These are phyloP conservation scores for Croton laevigatus DNA, from an alignment of 441 rosid genomes.

Conservation along the genomic window DNA sequence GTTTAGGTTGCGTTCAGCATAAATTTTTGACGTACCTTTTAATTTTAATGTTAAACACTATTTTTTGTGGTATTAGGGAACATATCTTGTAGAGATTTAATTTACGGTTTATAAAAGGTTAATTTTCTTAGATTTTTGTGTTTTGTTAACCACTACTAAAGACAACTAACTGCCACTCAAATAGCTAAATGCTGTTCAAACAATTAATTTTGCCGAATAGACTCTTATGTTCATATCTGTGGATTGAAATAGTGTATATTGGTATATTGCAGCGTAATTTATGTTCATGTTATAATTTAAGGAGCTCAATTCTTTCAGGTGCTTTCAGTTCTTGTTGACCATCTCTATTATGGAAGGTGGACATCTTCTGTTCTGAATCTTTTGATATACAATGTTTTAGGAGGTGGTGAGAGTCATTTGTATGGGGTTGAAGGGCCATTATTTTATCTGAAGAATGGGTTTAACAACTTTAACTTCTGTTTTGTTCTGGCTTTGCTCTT, in stretches of 20 bases:
- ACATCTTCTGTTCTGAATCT: slow-evolving; percentile 85
- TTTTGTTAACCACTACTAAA: too few relatives aligned
- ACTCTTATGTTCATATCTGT: neutral
- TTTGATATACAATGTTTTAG: slow-evolving; percentile 75
- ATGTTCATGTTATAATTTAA: neutral
- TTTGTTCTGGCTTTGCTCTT: slow-evolving; percentile 78
- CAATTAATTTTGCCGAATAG: too few relatives aligned
- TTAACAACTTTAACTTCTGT: slow-evolving; percentile 90
- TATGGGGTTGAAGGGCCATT: slow-evolving; percentile 79
- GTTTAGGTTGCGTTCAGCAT: too few relatives aligned
- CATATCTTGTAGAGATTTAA: too few relatives aligned
- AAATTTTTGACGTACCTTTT: too few relatives aligned
- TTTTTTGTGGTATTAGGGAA: too few relatives aligned
- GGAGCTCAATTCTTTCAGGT: slow-evolving; percentile 48
- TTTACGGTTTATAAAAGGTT: too few relatives aligned
- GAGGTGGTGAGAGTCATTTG: slow-evolving; percentile 97
- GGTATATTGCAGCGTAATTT: neutral
- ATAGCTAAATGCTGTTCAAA: too few relatives aligned
- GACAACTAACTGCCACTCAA: too few relatives aligned
- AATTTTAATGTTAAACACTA: too few relatives aligned
- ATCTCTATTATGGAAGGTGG: slow-evolving; percentile 68
- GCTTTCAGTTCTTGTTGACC: slow-evolving; percentile 63
- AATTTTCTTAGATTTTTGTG: too few relatives aligned
- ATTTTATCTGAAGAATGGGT: slow-evolving; percentile 77
- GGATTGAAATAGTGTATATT: neutral